Evolutionary conservation across 2,329 filamentous ascomycete genomes (phyloP).

Genomic region (Aspergillus chevalieri): DNA sequence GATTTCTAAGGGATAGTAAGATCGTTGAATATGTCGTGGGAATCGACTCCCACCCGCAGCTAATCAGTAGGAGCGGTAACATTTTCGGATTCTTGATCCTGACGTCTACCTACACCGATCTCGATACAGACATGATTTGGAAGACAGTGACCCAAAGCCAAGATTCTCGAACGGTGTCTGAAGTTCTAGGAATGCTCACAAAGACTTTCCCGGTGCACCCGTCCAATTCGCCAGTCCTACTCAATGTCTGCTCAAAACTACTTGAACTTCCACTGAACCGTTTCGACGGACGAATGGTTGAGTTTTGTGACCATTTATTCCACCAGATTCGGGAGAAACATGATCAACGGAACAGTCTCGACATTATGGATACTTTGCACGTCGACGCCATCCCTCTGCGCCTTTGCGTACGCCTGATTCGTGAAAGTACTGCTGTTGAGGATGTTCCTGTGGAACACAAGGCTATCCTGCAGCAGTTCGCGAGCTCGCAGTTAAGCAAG

Average conservation of each 20-base stretch:
- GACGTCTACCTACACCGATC: slow-evolving; percentile 63
- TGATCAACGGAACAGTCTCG: slow-evolving; percentile 21
- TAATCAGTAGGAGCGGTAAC: slow-evolving; percentile 74
- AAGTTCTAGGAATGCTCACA: slow-evolving; percentile 63
- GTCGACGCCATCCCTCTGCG: slow-evolving; percentile 45
- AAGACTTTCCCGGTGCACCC: slow-evolving; percentile 43
- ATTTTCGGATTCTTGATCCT: slow-evolving; percentile 83
- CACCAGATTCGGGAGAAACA: slow-evolving; percentile 44
- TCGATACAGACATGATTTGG: slow-evolving; percentile 78
- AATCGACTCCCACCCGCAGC: slow-evolving; percentile 83
- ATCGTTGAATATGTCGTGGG: slow-evolving; percentile 84
- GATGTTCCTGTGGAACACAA: slow-evolving; percentile 52
- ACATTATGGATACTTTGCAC: slow-evolving; percentile 16
- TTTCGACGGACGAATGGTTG: slow-evolving; percentile 57
- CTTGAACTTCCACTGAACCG: slow-evolving; percentile 56
- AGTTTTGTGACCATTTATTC: slow-evolving; percentile 56
- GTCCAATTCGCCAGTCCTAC: slow-evolving; percentile 40
- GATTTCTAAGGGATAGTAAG: slow-evolving; percentile 62
- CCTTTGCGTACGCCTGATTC: slow-evolving; percentile 61
- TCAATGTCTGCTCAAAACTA: slow-evolving; percentile 68
- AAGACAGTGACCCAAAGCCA: slow-evolving; percentile 72
- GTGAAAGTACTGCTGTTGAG: slow-evolving; percentile 59
- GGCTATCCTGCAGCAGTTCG: slow-evolving; percentile 59
- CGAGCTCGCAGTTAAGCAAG: slow-evolving; percentile 54
- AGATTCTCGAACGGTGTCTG: slow-evolving; percentile 77